A percentile compares a stretch with the other conserved stretches of the same genome.
Conservation (phyloP, 1,284 basidiomycete genomes). For the Omphalotus olearius region DNA sequence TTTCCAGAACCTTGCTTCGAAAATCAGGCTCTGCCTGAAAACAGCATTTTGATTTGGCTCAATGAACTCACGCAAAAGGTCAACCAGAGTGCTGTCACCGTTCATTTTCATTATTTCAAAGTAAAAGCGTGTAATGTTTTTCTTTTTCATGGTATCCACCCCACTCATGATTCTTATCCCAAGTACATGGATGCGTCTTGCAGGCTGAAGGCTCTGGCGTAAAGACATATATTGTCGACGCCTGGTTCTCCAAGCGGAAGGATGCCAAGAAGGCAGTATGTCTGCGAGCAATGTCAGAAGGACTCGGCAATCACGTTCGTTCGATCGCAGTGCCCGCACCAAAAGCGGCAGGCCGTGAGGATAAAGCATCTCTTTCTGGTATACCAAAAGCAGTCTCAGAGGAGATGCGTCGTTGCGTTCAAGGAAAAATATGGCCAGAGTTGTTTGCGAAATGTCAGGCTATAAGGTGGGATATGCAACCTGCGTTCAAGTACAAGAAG, state of each 20-base stretch:
- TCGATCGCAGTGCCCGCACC: neutral
- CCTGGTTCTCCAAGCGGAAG: conserved; percentile 7
- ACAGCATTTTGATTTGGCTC: conserved; percentile 1
- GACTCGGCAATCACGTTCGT: conserved; percentile 7
- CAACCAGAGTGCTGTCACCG: neutral
- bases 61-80: neutral
- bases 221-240: conserved; percentile 9
- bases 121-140: neutral
- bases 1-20: conserved; percentile 2
- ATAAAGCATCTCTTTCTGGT: neutral
- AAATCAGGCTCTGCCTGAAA: neutral
- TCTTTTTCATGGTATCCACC: neutral
- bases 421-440: conserved; percentile 1
- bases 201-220: conserved; percentile 4
- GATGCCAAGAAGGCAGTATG: conserved; percentile 9
- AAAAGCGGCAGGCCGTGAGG: neutral
- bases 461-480: neutral
- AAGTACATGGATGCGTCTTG: conserved; percentile 8
- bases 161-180: neutral
- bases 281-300: conserved; percentile 13
- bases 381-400: neutral
- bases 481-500: neutral
- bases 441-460: conserved; percentile 1
- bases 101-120: neutral
- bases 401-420: conserved; percentile 2